Evolutionary conservation across 1,284 basidiomycete species (phyloP).

Genomic region (Golubevia sp.): DNA sequence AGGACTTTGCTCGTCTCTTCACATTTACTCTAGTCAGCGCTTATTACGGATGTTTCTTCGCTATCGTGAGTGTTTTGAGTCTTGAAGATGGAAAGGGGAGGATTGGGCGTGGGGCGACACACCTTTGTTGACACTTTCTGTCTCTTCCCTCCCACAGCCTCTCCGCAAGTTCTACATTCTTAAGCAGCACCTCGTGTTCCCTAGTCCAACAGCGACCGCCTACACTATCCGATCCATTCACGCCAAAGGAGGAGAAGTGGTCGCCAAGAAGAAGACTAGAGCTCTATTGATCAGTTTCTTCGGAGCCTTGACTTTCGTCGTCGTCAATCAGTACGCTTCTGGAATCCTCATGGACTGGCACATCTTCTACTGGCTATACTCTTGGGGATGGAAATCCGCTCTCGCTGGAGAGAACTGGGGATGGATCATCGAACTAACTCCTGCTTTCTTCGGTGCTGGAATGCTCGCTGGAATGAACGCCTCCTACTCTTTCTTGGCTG

Average conservation of each 20-base stretch:
- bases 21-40: conserved; percentile 44
- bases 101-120: not conserved
- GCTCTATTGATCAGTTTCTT: conserved; percentile 67
- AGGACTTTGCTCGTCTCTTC: conserved; percentile 41
- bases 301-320: conserved; percentile 67
- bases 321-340: conserved; percentile 70
- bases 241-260: conserved; percentile 50
- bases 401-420: conserved; percentile 68
- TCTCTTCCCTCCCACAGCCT: too few relatives aligned
- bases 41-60: conserved; percentile 50
- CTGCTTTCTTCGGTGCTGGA: conserved; percentile 73
- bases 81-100: conserved; percentile 56
- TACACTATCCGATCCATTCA: conserved; percentile 73
- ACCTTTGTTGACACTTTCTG: not conserved
- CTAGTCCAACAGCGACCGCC: conserved; percentile 73
- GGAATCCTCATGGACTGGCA: conserved; percentile 73
- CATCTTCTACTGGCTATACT: conserved; percentile 68
- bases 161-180: conserved; percentile 73
- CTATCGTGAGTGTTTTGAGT: conserved; percentile 61
- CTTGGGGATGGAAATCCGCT: conserved; percentile 69
- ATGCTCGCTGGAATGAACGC: conserved; percentile 73
- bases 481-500: conserved; percentile 71
- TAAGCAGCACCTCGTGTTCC: conserved; percentile 73
- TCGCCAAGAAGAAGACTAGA: conserved; percentile 69
- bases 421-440: conserved; percentile 65